phyloP scores from a whole-genome alignment of 169 alveolate species.

The Eimeria sp. region DNA sequence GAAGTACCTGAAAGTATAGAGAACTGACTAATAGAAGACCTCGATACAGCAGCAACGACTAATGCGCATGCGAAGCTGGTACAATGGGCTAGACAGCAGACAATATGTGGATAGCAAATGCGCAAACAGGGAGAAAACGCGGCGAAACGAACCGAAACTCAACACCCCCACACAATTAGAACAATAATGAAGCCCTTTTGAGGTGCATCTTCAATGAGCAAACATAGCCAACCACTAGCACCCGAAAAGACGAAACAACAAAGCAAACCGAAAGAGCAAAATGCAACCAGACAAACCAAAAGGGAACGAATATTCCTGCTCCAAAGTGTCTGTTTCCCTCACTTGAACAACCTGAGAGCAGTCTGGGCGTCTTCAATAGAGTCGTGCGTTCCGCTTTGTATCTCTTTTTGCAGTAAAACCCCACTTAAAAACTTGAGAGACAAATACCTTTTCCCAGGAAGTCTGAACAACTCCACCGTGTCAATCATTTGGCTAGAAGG shows the following conservation, averaged over 20 bases:
- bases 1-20: not conserved
- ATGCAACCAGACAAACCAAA: not conserved
- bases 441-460: constrained; percentile 87
- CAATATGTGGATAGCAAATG: not conserved
- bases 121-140: not conserved
- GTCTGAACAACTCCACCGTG: constrained; percentile 59
- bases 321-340: not conserved
- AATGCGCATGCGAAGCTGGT: not conserved
- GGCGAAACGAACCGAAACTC: too few relatives aligned
- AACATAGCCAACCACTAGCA: not conserved
- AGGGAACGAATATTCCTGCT: not conserved
- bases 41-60: not conserved
- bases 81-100: not conserved
- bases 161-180: too few relatives aligned
- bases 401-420: constrained; percentile 84
- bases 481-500: constrained; percentile 85
- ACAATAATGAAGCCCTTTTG: too few relatives aligned
- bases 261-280: not conserved
- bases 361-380: constrained; percentile 91
- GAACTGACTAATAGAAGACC: too few relatives aligned
- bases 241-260: not conserved
- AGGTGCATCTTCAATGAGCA: too few relatives aligned
- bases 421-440: constrained; percentile 90
- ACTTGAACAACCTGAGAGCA: constrained; percentile 89
- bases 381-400: constrained; percentile 90